Evolutionary conservation across 1,139 yeast species (phyloP), one percentile per base, ranked within the genome.

Genomic region (Saccharomycopsis hybrid): DNA sequence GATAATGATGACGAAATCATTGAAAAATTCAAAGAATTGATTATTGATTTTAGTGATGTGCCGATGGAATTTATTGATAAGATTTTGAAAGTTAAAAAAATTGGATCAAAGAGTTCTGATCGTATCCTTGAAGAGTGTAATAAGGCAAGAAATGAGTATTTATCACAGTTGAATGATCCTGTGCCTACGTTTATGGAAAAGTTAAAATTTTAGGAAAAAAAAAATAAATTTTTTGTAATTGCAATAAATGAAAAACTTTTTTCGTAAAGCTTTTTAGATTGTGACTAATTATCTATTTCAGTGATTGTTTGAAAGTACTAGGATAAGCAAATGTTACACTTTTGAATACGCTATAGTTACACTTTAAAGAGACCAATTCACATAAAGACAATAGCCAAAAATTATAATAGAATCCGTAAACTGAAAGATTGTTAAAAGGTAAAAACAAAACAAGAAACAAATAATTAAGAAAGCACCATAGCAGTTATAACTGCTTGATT

Each of bases 51-150:
- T 65, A 77, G 81, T 59, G 80, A 79, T 58, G 76, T 89, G 57
- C 81, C 94, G 5, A 70, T 78, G 3, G 82, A 76, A 49, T 82
- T 86, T 61, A 73, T 90, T 56, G 79, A 78, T 28, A 64, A 66
- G n/a, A 62, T 73, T 13, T 58, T 74, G 48, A 67, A 63, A 35
- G 65, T 69, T 51, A 70, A 74, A 56, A 71, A 72, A 48, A 37
- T 51, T 11, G 35, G 44, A n/a, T 44, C 51, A n/a, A 51, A 46
- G 30, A 47, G 48, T 3, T 5, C 47, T 8, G 54, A 51, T 24
- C 41, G 31, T 32, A 44, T 53, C 9, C 30, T 53, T 13, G 54
- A 51, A 9, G 48, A 47, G 27, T 53, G 55, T 29, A 51, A 51
- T 18, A 51, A 48, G 30, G 54, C 54, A 5, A 46, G 46, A 43